A percentile compares a stretch with the other conserved stretches of the same genome.
Evolutionary conservation across 2,329 filamentous ascomycete species (phyloP).

Genomic region (Pseudopithomyces chartarum): DNA sequence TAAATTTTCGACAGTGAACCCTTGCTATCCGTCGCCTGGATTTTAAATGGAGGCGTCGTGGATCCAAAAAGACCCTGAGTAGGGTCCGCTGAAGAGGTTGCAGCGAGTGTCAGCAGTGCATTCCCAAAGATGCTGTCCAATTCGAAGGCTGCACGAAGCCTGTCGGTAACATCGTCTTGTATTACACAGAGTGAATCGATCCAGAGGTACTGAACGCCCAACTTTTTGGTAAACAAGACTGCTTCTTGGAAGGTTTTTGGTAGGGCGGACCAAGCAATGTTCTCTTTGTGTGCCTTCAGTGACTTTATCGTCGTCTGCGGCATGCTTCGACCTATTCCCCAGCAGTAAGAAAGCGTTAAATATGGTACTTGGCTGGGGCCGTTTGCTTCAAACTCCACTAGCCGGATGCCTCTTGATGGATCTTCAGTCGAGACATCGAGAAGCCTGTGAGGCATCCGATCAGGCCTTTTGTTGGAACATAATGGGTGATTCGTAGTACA

Average conservation of each 20-base stretch:
- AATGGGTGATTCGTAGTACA: conserved; percentile 38
- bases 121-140: conserved; percentile 39
- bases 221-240: conserved; percentile 37
- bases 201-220: conserved; percentile 45
- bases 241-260: conserved; percentile 44
- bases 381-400: conserved; percentile 36
- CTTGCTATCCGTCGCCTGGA: conserved; percentile 40
- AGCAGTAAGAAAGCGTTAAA: conserved; percentile 39
- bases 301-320: conserved; percentile 36
- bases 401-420: conserved; percentile 33
- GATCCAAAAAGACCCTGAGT: conserved; percentile 32
- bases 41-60: conserved; percentile 34
- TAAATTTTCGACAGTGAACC: conserved; percentile 37
- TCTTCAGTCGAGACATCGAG: conserved; percentile 34
- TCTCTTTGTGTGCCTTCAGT: conserved; percentile 32
- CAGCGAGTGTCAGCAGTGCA: conserved; percentile 41
- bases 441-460: conserved; percentile 35
- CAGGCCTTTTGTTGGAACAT: conserved; percentile 30
- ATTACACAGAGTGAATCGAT: conserved; percentile 42
- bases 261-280: conserved; percentile 32
- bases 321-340: conserved; percentile 33
- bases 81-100: conserved; percentile 37
- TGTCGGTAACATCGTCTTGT: conserved; percentile 36
- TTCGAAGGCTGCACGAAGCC: conserved; percentile 30
- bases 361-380: conserved; percentile 28